Conservation (phyloP, 1,284 basidiomycete species). For the Earliella scabrosa region DNA sequence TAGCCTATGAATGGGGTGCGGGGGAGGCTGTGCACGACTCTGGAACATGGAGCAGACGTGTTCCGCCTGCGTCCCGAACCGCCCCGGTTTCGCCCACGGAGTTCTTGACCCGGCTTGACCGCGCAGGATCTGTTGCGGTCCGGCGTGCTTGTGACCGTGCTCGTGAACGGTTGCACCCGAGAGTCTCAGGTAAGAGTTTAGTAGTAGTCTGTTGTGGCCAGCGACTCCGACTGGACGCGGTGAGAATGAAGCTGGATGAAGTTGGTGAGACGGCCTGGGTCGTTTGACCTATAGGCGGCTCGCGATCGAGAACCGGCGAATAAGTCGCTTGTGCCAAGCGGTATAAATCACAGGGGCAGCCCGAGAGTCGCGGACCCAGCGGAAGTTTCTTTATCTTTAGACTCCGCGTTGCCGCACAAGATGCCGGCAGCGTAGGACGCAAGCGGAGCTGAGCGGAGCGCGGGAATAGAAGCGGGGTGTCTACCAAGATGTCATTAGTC, state of each 20-base stretch:
- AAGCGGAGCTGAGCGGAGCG: too few species aligned
- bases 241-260: too few species aligned
- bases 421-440: too few species aligned
- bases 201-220: too few species aligned
- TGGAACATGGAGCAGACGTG: not conserved
- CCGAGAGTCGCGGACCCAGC: not conserved
- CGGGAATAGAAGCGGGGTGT: too few species aligned
- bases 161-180: constrained; percentile 5
- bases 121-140: too few species aligned
- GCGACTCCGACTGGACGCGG: too few species aligned
- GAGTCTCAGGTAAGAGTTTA: too few species aligned
- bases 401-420: too few species aligned
- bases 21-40: not conserved
- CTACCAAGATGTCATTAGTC: too few species aligned
- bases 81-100: constrained; percentile 5
- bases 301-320: not conserved
- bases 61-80: constrained; percentile 1
- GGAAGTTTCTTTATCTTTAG: not conserved
- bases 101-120: too few species aligned
- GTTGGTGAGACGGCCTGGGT: too few species aligned
- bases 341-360: not conserved
- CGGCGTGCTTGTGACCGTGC: constrained; percentile 8
- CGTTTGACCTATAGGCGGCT: not conserved
- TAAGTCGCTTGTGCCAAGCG: not conserved
- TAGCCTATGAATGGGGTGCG: not conserved